These are phyloP conservation scores for Agaricus subrufescens DNA, from an alignment of 768 basidiomycete species.

Conservation along the genomic window DNA sequence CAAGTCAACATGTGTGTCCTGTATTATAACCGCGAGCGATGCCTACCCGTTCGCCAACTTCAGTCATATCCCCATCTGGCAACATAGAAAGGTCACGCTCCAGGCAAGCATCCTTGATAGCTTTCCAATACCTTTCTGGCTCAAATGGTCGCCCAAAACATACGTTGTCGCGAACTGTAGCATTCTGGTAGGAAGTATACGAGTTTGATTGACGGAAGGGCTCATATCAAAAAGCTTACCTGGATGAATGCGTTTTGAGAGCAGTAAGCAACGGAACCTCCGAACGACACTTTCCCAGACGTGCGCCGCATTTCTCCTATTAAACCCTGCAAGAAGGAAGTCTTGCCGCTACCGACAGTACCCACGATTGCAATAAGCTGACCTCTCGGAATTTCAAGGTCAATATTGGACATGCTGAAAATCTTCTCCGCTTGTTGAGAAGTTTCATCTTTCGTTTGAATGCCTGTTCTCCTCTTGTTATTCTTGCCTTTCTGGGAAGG, in stretches of 20 bases:
- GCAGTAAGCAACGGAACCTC: slow-evolving; percentile 77
- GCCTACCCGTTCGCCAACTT: slow-evolving; percentile 68
- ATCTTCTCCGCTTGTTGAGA: slow-evolving; percentile 33
- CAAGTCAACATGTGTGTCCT: not conserved
- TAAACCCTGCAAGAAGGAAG: slow-evolving; percentile 66
- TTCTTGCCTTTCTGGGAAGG: slow-evolving; percentile 20
- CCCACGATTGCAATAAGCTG: slow-evolving; percentile 84
- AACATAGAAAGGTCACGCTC: slow-evolving; percentile 79
- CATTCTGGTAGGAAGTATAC: slow-evolving; percentile 40
- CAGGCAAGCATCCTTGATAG: slow-evolving; percentile 71
- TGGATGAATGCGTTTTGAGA: slow-evolving; percentile 92
- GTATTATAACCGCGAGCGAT: not conserved
- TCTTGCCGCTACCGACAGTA: slow-evolving; percentile 70
- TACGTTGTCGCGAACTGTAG: slow-evolving; percentile 86
- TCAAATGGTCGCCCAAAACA: slow-evolving; percentile 84
- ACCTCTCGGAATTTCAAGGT: slow-evolving; percentile 67
- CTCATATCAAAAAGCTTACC: slow-evolving; percentile 23
- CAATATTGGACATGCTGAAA: slow-evolving; percentile 64
- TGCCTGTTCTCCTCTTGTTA: slow-evolving; percentile 7
- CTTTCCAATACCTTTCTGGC: slow-evolving; percentile 78
- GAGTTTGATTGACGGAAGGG: slow-evolving; percentile 4
- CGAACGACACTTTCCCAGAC: slow-evolving; percentile 62
- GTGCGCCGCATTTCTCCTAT: slow-evolving; percentile 82
- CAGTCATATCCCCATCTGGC: slow-evolving; percentile 72
- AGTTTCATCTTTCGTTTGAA: slow-evolving; percentile 10